A percentile compares a stretch with the other conserved stretches of the same genome.
Conservation (phyloP, 2,329 filamentous ascomycete species). For the Alternaria rosae region DNA sequence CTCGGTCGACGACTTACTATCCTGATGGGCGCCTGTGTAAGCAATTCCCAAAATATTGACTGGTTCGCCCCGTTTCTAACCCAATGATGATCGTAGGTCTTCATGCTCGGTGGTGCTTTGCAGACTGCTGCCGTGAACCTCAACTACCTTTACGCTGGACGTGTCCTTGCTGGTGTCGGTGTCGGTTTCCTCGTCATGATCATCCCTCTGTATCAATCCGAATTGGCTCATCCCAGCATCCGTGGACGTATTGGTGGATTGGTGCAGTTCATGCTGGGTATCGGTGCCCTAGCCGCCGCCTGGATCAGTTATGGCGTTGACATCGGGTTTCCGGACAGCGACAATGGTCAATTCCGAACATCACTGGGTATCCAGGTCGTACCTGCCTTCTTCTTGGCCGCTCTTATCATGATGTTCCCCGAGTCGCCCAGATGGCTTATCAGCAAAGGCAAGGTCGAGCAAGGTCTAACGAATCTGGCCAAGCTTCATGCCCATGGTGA, state of each 20-base stretch:
- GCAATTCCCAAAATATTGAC: background rate
- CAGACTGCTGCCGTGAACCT: constrained; percentile 72
- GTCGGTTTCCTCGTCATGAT: constrained; percentile 70
- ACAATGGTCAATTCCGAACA: constrained; percentile 66
- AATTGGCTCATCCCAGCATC: constrained; percentile 79
- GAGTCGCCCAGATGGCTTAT: constrained; percentile 76
- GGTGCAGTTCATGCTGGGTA: constrained; percentile 83
- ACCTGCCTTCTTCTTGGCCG: constrained; percentile 69
- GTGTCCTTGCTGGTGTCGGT: constrained; percentile 72
- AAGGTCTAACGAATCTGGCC: constrained; percentile 72
- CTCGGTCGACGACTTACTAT: constrained; percentile 77
- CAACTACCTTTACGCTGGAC: constrained; percentile 72
- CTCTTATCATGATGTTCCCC: constrained; percentile 75
- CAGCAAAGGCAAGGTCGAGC: constrained; percentile 69
- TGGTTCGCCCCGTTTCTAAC: background rate
- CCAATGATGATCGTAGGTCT: constrained; percentile 44
- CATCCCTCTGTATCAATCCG: constrained; percentile 77
- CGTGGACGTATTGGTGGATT: constrained; percentile 76
- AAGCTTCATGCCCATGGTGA: constrained; percentile 74
- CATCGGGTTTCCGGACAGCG: constrained; percentile 56
- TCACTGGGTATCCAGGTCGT: constrained; percentile 74
- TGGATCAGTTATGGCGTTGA: constrained; percentile 77
- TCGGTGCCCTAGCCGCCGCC: constrained; percentile 74
- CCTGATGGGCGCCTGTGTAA: constrained; percentile 69
- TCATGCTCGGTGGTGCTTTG: constrained; percentile 74